Conservation (phyloP, 2,329 filamentous ascomycete species). For the Clarireedia monteithiana region DNA sequence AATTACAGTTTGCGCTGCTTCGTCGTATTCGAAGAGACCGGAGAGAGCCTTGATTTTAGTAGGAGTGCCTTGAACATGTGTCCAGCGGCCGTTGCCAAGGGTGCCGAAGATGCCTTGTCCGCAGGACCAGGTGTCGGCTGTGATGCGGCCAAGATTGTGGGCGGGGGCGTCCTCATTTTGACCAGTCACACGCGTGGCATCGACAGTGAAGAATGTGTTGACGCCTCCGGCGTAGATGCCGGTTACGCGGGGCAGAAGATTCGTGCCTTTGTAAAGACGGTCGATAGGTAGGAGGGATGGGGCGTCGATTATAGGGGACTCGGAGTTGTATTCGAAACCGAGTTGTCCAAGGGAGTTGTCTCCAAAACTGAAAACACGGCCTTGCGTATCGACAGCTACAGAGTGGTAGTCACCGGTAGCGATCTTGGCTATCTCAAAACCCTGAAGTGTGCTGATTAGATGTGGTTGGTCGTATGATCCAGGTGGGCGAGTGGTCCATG, state of each 20-base stretch:
- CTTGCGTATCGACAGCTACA: conserved; percentile 65
- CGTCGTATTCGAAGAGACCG: conserved; percentile 81
- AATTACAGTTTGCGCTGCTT: conserved; percentile 54
- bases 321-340: conserved; percentile 63
- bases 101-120: conserved; percentile 79
- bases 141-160: conserved; percentile 44
- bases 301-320: conserved; percentile 55
- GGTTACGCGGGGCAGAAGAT: conserved; percentile 59
- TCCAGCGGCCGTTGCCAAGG: conserved; percentile 82
- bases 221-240: conserved; percentile 76
- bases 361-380: conserved; percentile 78
- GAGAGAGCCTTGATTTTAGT: conserved; percentile 78
- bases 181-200: conserved; percentile 55
- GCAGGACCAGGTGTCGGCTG: conserved; percentile 77
- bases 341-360: conserved; percentile 90
- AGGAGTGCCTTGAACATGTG: conserved; percentile 71
- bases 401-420: conserved; percentile 86
- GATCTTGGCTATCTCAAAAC: conserved; percentile 64
- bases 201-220: conserved; percentile 82
- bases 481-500: conserved; percentile 67
- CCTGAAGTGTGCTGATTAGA: conserved; percentile 64
- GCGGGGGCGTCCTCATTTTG: conserved; percentile 34
- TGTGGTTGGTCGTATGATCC: conserved; percentile 78
- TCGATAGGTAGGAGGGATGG: conserved; percentile 65
- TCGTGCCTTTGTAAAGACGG: conserved; percentile 63